Evolutionary conservation across 2,329 filamentous ascomycete genomes (phyloP).

Genomic region (Penicillium corylophilum): DNA sequence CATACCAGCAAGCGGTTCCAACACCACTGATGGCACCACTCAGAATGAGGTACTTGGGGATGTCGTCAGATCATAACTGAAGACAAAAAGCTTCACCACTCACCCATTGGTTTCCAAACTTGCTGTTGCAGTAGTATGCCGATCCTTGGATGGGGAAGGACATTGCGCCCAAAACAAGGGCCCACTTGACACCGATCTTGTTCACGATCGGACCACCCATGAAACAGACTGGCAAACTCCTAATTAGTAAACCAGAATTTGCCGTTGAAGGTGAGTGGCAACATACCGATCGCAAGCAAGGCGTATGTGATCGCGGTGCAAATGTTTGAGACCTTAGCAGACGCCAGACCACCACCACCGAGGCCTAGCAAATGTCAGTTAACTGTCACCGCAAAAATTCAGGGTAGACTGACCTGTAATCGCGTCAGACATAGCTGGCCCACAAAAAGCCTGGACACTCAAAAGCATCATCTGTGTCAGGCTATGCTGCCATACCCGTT

Average conservation of each 20-base stretch:
- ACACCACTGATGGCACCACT: constrained; percentile 40
- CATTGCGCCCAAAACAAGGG: constrained; percentile 43
- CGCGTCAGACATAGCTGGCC: constrained; percentile 43
- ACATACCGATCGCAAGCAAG: constrained; percentile 31
- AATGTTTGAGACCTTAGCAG: constrained; percentile 46
- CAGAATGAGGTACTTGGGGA: constrained; percentile 40
- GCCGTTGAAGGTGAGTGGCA: neutral
- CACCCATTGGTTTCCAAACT: constrained; percentile 51
- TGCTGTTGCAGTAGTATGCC: constrained; percentile 51
- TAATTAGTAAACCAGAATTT: neutral
- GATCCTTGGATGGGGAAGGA: constrained; percentile 50
- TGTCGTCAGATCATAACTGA: too few relatives aligned
- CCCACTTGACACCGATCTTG: constrained; percentile 50
- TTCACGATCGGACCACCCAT: constrained; percentile 49
- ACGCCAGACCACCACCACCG: constrained; percentile 48
- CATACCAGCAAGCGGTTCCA: constrained; percentile 51
- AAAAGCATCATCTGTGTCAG: constrained; percentile 52
- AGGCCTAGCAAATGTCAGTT: constrained; percentile 27
- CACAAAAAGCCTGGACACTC: constrained; percentile 48
- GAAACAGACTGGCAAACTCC: constrained; percentile 34
- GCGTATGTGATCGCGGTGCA: constrained; percentile 33
- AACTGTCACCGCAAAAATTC: neutral
- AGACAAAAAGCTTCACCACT: constrained; percentile 15
- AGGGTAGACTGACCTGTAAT: constrained; percentile 33
- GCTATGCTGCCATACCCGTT: constrained; percentile 48